Conservation (phyloP, 2,329 filamentous ascomycete genomes). For the Cercospora zeina region DNA sequence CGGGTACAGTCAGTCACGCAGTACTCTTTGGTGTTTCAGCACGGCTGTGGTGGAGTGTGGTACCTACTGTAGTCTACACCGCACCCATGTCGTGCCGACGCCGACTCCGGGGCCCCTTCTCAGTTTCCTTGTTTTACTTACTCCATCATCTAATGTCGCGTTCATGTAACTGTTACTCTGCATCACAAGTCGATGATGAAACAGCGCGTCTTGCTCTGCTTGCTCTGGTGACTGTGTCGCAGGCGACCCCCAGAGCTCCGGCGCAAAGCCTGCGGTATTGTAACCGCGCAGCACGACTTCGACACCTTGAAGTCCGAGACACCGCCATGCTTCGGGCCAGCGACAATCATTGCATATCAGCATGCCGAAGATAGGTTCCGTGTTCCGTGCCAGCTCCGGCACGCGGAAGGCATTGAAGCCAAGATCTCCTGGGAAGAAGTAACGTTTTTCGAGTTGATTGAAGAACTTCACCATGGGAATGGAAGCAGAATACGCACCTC, state of each 20-base stretch:
- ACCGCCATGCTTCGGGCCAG: constrained; percentile 56
- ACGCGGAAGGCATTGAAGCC: constrained; percentile 56
- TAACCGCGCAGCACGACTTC: constrained; percentile 54
- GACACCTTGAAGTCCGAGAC: constrained; percentile 53
- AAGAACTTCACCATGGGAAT: no score
- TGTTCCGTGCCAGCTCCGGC: constrained; percentile 43
- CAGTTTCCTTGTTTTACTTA: no score
- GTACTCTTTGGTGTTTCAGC: no score
- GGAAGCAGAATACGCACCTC: no score
- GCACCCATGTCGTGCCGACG: no score
- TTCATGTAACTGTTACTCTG: constrained; percentile 56
- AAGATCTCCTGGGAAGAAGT: constrained; percentile 54
- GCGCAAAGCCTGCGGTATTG: constrained; percentile 54
- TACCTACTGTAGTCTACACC: no score
- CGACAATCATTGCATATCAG: constrained; percentile 58
- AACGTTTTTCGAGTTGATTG: constrained; percentile 57
- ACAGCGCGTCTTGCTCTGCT: constrained; percentile 51
- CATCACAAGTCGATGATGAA: constrained; percentile 54
- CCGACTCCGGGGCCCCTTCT: no score
- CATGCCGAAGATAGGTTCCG: constrained; percentile 55
- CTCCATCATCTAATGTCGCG: constrained; percentile 54
- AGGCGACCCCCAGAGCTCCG: constrained; percentile 46
- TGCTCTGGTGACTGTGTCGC: constrained; percentile 46
- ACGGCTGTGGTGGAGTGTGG: no score
- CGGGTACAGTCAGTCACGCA: no score